phyloP scores from a whole-genome alignment of 257 asterid species.

The Fraxinus quadrangulata region DNA sequence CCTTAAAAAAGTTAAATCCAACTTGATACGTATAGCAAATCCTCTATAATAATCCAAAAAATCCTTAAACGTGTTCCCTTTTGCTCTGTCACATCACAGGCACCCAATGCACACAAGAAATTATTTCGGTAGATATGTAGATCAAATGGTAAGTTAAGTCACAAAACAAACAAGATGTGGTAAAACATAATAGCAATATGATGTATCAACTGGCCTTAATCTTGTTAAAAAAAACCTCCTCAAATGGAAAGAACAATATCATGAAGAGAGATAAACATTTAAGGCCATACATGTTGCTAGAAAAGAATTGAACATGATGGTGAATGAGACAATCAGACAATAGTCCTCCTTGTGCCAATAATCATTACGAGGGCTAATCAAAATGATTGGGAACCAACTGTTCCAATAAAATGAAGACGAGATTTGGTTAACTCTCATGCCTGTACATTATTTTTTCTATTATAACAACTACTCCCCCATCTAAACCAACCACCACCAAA shows the following conservation, averaged over 20 bases:
- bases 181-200: background rate
- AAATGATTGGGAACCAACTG: conserved; percentile 27
- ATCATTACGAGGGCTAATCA: conserved; percentile 17
- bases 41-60: background rate
- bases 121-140: background rate
- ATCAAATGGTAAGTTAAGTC: background rate
- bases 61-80: background rate
- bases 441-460: conserved; percentile 47
- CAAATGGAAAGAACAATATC: background rate
- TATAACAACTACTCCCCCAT: conserved; percentile 18
- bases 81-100: background rate
- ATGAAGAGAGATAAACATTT: background rate
- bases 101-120: background rate
- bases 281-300: background rate
- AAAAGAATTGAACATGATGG: background rate
- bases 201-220: background rate
- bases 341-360: conserved; percentile 16
- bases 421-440: conserved; percentile 16
- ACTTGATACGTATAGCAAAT: background rate
- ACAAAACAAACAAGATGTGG: background rate
- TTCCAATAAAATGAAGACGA: conserved; percentile 34
- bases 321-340: background rate
- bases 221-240: background rate
- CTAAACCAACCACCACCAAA: conserved; percentile 18
- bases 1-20: background rate